Evolutionary conservation across 140 eudicot species (phyloP), one percentile per base, ranked within the genome.

Genomic region (Erigeron philadelphicus): DNA sequence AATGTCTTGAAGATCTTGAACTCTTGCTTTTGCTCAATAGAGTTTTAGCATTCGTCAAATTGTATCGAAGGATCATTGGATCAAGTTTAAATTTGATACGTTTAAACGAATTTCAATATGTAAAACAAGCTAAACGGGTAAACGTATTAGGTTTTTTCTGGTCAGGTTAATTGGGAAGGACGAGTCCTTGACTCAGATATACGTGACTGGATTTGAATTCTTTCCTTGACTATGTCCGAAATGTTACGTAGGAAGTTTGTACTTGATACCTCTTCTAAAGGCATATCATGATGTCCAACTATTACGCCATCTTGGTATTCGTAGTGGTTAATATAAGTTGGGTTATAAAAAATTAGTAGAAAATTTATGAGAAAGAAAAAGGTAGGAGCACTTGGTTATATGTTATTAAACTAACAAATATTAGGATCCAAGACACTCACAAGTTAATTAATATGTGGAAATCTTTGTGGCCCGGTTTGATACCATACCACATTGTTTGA

Each of bases 381-480:
- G 57, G 49, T 43, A 23, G 54, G 52, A 38, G 63, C 71, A 62
- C 64, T 35, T 35, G 76, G 53, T 72, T 61, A 61, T 61, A 61
- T 52, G 17, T 42, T 66, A 68, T 9, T 59, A 62, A 69, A 61
- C 13, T 13, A 50, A 15, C 50, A 75, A 48, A 67, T 11, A 61
- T 21, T 18, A 13, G 18, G 64, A 49, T 11, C 11, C 1, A 52
- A 62, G 19, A 41, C 13, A 42, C 65, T 54, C 54, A 7, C 44
- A 10, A 23, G 12, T 63, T 21, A 53, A 52, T 63, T 21, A 53
- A 52, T 54, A 50, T 57, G 35, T 57, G 23, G 57, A 71, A 64
- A 59, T 71, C 71, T 57, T 65, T 57, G 65, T 65, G 81, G 73
- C 77, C 77, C 77, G 65, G 9, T 64, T 77, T 77, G 81, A 71